Conservation (phyloP, 1,284 basidiomycete genomes). For the Tylopilus sp. region DNA sequence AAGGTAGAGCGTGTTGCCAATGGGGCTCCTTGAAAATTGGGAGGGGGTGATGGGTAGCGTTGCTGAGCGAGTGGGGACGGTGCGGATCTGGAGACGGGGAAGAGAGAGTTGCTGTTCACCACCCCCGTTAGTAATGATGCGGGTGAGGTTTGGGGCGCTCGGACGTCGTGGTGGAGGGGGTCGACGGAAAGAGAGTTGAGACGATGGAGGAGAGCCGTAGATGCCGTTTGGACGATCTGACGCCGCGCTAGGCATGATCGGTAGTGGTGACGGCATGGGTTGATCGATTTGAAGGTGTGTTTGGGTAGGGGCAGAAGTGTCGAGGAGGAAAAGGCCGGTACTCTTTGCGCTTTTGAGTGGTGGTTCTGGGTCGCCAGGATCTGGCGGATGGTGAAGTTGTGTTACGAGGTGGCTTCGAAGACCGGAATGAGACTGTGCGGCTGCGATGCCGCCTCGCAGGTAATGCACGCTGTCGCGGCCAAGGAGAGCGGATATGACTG, state of each 20-base stretch:
- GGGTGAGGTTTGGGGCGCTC: conserved; percentile 58
- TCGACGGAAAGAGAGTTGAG: conserved; percentile 54
- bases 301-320: conserved; percentile 52
- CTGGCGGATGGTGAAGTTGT: conserved; percentile 15
- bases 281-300: conserved; percentile 56
- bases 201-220: conserved; percentile 63
- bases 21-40: conserved; percentile 20
- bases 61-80: conserved; percentile 52
- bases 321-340: conserved; percentile 60
- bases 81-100: conserved; percentile 56
- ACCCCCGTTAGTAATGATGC: conserved; percentile 49
- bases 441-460: conserved; percentile 64
- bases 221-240: conserved; percentile 42
- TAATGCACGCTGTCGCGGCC: conserved; percentile 54
- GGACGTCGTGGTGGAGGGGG: conserved; percentile 51
- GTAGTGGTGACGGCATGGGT: conserved; percentile 34
- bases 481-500: conserved; percentile 54
- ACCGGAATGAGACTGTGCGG: conserved; percentile 52
- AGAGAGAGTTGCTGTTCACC: conserved; percentile 42
- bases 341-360: conserved; percentile 35
- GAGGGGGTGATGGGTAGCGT: conserved; percentile 54
- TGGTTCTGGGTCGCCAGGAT: conserved; percentile 6
- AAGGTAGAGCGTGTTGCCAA: conserved; percentile 37
- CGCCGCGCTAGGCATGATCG: conserved; percentile 38
- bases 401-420: conserved; percentile 43